phyloP scores from a whole-genome alignment of 192 early-diverging fungal species.

The Coemansia erecta region DNA sequence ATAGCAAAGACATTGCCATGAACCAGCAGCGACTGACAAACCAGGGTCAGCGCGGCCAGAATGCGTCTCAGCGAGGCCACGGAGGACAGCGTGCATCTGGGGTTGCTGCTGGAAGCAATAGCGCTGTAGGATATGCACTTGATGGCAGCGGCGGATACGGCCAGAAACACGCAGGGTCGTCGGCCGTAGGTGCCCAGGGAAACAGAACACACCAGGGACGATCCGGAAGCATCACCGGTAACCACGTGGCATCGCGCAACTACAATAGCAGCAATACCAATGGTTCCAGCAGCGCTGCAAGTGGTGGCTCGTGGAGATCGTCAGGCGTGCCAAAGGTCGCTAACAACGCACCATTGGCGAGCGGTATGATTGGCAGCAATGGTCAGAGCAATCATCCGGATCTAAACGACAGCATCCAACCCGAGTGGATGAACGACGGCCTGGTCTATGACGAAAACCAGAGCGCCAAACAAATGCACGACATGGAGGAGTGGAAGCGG shows the following conservation, averaged over 20 bases:
- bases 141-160: constrained; percentile 1
- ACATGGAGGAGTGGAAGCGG: constrained; percentile 54
- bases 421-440: constrained; percentile 52
- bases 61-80: constrained; percentile 13
- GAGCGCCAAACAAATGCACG: constrained; percentile 38
- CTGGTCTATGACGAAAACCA: constrained; percentile 39
- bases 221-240: constrained; percentile 5
- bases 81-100: constrained; percentile 1
- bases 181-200: background rate
- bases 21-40: constrained; percentile 2
- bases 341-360: background rate
- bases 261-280: background rate
- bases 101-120: background rate
- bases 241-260: background rate
- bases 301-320: constrained; percentile 31
- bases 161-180: background rate
- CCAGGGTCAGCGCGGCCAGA: constrained; percentile 3
- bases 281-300: constrained; percentile 3
- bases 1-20: constrained; percentile 20
- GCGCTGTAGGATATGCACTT: background rate
- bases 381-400: background rate
- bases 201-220: background rate
- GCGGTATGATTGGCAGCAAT: background rate
- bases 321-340: constrained; percentile 7
- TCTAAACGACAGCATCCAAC: constrained; percentile 21